Base-by-base conservation (phyloP, 257 asterid genomes). In the Osmanthus fragrans region DNA sequence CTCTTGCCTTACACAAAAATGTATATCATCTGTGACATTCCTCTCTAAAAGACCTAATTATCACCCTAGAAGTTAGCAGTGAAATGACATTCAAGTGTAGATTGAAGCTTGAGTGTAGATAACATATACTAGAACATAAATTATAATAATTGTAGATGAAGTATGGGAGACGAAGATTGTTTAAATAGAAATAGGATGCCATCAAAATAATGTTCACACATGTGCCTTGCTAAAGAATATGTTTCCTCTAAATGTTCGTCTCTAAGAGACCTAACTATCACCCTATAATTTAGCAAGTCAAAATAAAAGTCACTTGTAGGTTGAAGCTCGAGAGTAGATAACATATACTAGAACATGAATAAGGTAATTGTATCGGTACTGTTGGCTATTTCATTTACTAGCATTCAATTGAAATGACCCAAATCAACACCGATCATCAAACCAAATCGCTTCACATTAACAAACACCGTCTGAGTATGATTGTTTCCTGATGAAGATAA, bases 401-500 rank as follows among this genome's bases (percentile, higher is more conserved):
- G 0, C 1, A 18, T 78, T 23, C 23, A 73, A 19, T 51, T 19
- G 19, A 51, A 51, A 47, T 30, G 4, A 69, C 76, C 78, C 69
- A 75, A 11, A 15, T 54, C 58, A 54, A 34, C 45, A 60, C 30
- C 23, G 25, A 77, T 56, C 21, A 39, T 1, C 65, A 71, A 64
- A n/a, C 21, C 4, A 18, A 39, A 80, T 34, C 15, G 58, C 51
- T 33, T 42, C 60, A 47, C 74, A 45, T 76, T 39, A 77, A 21
- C 81, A 72, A 73, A 32, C 2, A 47, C 39, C n/a, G 21, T 5
- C 65, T 3, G 25, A 27, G 12, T 32, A 15, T 51, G 30, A 64
- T 37, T 71, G 27, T 40, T 70, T 33, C 11, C 33, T 7, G 40
- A 51, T 51, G 71, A 51, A 82, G 68, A 18, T 42, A 74, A 81